These are phyloP conservation scores for Cymbopogon citratus DNA, from an alignment of 176 grass and related monocot genomes.

Conservation along the genomic window DNA sequence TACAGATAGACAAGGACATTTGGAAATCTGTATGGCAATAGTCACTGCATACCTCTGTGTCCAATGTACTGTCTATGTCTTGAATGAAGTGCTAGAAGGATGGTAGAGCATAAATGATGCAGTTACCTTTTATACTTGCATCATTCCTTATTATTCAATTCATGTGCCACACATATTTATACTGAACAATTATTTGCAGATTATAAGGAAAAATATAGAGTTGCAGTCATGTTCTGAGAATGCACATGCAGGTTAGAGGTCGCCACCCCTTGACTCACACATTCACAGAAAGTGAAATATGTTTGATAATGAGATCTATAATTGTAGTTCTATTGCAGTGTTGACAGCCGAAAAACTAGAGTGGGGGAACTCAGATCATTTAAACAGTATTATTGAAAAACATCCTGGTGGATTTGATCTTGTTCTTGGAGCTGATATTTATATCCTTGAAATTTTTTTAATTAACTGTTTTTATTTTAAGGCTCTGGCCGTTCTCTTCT, in stretches of 20 bases:
- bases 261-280: background rate
- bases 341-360: slow-evolving; percentile 86
- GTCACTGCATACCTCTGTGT: background rate
- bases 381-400: slow-evolving; percentile 56
- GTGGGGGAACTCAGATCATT: slow-evolving; percentile 76
- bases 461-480: background rate
- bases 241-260: slow-evolving; percentile 55
- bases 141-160: background rate
- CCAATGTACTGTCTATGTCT: slow-evolving; percentile 1
- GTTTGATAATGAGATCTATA: background rate
- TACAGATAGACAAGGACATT: background rate
- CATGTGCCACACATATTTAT: slow-evolving; percentile 5
- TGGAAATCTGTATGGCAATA: background rate
- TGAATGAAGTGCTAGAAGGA: slow-evolving; percentile 2
- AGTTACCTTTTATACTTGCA: background rate
- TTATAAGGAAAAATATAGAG: slow-evolving; percentile 87
- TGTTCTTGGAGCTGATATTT: slow-evolving; percentile 92
- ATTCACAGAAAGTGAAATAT: background rate
- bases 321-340: slow-evolving; percentile 39
- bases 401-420: slow-evolving; percentile 84
- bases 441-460: slow-evolving; percentile 66
- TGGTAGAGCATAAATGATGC: slow-evolving; percentile 27
- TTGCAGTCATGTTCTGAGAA: slow-evolving; percentile 39
- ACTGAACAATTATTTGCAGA: slow-evolving; percentile 43
- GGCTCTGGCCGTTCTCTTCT: background rate